Evolutionary conservation across 345 rosid genomes (phyloP), one percentile per base, ranked within the genome.

Genomic region (Cardamine chenopodiifolia): DNA sequence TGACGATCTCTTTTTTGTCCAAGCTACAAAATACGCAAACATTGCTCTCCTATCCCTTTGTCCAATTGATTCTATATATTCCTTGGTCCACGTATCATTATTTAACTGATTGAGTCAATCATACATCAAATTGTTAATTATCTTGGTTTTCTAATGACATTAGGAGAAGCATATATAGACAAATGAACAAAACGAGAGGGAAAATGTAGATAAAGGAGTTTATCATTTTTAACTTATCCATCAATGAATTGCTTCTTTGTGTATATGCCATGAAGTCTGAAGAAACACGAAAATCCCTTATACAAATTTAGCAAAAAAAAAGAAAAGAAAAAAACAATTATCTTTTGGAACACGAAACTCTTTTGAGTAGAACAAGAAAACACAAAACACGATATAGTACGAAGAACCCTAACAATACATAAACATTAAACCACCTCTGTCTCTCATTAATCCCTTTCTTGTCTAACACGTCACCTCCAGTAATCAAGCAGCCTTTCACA

Each of bases 371-470:
- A 42, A 83, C 90, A 45, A 94, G 60, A 78, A 89, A 83, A 77
- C 96, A 94, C 70, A 91, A 84, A 23, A 90, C 19, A 39, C 97
- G 95, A 75, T 91, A 94, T 37, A 94, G 77, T 59, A 91, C 77
- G 50, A 91, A 94, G 83, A 94, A 94, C 28, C 92, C 98, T 59
- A 91, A 52, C 85, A 94, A 79, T 64, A 91, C 64, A 58, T 87
- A 91, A 60, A 91, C 71, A 66, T 91, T 90, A 5, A 79, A 81
- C 98, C 98, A 94, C 62, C 82, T 87, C 55, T 86, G 85, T 47
- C 76, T 81, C 73, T 80, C 89, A 70, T 76, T 80, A 57, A 94
- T 83, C 57, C 95, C 98, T 75, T 73, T 83, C 81, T 86, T 83
- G 78, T 82, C 70, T 78, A 91, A 64, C 56, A 90, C 92, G 67